Evolutionary conservation across 2,329 filamentous ascomycete species (phyloP).

Genomic region (Exophiala viscosa): DNA sequence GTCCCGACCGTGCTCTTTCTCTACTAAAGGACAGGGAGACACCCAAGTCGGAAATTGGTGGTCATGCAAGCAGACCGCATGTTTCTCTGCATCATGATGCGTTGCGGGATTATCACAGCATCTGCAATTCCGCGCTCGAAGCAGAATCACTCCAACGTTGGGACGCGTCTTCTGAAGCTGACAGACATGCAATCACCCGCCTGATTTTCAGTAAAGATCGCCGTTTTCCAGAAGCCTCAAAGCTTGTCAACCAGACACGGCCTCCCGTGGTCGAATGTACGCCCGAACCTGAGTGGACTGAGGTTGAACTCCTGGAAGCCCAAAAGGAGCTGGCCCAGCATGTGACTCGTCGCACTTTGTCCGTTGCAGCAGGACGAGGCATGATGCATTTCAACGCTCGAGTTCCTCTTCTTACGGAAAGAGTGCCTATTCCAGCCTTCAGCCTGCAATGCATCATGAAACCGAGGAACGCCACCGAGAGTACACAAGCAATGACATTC

Average conservation of each 20-base stretch:
- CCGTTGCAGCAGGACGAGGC: constrained; percentile 80
- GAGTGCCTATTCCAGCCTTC: constrained; percentile 84
- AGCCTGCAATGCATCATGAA: constrained; percentile 89
- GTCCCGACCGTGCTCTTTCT: no score
- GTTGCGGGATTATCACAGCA: constrained; percentile 70
- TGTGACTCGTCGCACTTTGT: constrained; percentile 80
- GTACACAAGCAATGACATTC: constrained; percentile 45
- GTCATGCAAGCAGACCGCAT: constrained; percentile 7
- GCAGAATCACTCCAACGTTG: constrained; percentile 54
- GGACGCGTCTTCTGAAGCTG: constrained; percentile 77
- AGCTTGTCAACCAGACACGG: constrained; percentile 79
- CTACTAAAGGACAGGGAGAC: no score
- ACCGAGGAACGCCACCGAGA: constrained; percentile 73
- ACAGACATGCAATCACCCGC: constrained; percentile 76
- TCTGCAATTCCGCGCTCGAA: constrained; percentile 57
- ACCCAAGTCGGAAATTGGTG: neutral
- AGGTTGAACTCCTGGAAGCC: constrained; percentile 82
- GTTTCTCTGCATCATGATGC: constrained; percentile 52
- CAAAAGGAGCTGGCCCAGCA: constrained; percentile 88
- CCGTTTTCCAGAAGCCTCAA: constrained; percentile 79
- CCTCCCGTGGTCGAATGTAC: constrained; percentile 74
- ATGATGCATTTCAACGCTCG: constrained; percentile 85
- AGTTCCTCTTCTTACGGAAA: constrained; percentile 85
- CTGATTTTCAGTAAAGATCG: constrained; percentile 89
- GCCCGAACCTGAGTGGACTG: constrained; percentile 71